Conservation (phyloP, 768 basidiomycete species). For the Lactarius indigo region DNA sequence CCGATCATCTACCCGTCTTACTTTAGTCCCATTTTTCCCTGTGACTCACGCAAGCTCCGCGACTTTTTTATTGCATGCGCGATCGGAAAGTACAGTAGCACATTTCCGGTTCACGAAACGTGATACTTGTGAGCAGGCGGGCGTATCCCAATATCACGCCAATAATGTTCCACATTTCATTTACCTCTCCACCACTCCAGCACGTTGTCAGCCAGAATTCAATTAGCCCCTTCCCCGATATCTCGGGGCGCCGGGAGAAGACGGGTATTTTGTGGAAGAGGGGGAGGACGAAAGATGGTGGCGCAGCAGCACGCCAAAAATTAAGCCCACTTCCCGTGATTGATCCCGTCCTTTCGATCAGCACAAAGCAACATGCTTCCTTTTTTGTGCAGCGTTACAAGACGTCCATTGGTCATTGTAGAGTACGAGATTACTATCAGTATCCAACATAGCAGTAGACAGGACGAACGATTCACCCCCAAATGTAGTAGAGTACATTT, state of each 20-base stretch:
- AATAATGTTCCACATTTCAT: background rate
- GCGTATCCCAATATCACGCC: background rate
- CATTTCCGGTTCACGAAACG: background rate
- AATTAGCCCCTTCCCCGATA: constrained; percentile 5
- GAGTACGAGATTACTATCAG: constrained; percentile 14
- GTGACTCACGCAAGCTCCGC: constrained; percentile 1
- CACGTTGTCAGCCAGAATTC: constrained; percentile 10
- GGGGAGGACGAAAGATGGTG: background rate
- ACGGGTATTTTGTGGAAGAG: background rate
- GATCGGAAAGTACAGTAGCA: background rate
- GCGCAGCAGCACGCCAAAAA: background rate
- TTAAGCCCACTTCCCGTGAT: background rate
- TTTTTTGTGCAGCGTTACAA: background rate
- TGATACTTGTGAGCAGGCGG: background rate
- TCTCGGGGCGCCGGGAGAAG: background rate
- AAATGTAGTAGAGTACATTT: background rate
- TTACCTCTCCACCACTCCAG: constrained; percentile 16
- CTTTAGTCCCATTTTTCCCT: background rate
- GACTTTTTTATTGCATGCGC: background rate
- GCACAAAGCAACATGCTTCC: too few species aligned
- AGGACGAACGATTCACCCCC: background rate
- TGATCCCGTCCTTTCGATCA: background rate
- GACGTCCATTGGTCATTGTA: constrained; percentile 13
- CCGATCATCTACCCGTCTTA: background rate
- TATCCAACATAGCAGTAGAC: constrained; percentile 6